Evolutionary conservation across 2,329 filamentous ascomycete species (phyloP), one percentile per base, ranked within the genome.

Genomic region (Alternaria arborescens): DNA sequence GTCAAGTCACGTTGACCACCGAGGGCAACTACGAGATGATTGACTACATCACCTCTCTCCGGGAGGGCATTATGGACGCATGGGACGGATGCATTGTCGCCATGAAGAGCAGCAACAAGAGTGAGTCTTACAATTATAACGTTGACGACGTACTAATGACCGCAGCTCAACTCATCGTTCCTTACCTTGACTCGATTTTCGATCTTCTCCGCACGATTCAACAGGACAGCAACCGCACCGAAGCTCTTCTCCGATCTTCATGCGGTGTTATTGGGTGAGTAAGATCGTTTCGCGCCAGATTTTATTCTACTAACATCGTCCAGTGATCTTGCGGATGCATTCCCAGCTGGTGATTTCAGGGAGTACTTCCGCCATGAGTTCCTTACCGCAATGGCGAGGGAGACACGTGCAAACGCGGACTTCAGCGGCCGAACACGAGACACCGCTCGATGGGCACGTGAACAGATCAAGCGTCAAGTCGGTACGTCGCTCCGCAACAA

Each of bases 61-160:
- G 95, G 55, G 96, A 99, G 78, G 95, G 94, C 70, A 98, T 99
- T 69, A 97, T 98, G 90, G 95, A 99, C 84, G 95, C 95, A 34
- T 99, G 96, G 94, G 93, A 94, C 73, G 95, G 95, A 69, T 95
- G 97, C 68, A 93, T 99, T 76, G 89, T 94, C 78, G 93, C 95
- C 54, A 93, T 98, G 90, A 97, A 95, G 84, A 82, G 86, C 52
- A 92, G 90, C 74, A 84, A 83, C 74, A 94, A 94, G 84, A 89
- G 90, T 91, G 80, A 79, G 88, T 82, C 40, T 38, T 22, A 14
- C 20, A 43, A 22, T 12, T 14, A 24, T 11, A 0, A 18, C 28
- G 14, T 42, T 24, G 52, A 11, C 14, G 18, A 18, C 26, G 54
- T 67, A 52, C 79, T 82, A 71, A 77, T 53, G 50, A 58, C 55